Evolutionary conservation across 257 asterid genomes (phyloP), one percentile per base, ranked within the genome.

Genomic region (Solanum paucissectum): DNA sequence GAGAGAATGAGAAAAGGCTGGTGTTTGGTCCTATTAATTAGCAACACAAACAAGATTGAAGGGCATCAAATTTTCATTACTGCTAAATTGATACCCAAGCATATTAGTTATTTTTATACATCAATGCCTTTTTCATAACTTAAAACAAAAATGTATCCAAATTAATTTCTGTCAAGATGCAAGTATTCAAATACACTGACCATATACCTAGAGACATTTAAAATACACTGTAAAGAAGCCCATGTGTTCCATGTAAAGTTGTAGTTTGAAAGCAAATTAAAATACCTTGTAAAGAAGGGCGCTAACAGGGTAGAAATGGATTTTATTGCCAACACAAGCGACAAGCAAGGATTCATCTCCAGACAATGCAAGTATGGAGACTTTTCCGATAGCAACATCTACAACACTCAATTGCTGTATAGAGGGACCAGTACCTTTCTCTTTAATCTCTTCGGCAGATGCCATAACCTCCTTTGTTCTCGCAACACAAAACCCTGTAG

Each of bases 401-500:
- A 95, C 91, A 40, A 93, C 83, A 87, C 98, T 89, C 69, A 92
- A 86, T 77, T 97, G 95, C 87, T 92, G 90, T 81, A 97, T 49
- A 23, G 96, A 93, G 23, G 60, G 89, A 4, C 94, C 95, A 10
- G 88, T 85, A 29, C 90, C 88, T 23, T 91, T 91, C 60, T 92
- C 94, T 90, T 94, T 92, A 72, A 95, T 87, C 87, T 91, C 94
- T 92, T 89, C 91, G 4, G 98, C 99, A 10, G 96, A 85, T 49
- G 74, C 87, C 91, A 93, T 93, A 72, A 96, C 94, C 81, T 95
- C 98, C 92, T 91, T 90, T 10, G 98, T 97, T 93, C 94, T 92
- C 77, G 93, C 94, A 89, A 94, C 99, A 93, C 91, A 97, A 92
- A 97, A 95, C 91, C 99, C 99, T 96, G 88, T 92, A 85, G 12